Base-by-base conservation (phyloP, 805 yeast species). In the Yamadazyma sp. region DNA sequence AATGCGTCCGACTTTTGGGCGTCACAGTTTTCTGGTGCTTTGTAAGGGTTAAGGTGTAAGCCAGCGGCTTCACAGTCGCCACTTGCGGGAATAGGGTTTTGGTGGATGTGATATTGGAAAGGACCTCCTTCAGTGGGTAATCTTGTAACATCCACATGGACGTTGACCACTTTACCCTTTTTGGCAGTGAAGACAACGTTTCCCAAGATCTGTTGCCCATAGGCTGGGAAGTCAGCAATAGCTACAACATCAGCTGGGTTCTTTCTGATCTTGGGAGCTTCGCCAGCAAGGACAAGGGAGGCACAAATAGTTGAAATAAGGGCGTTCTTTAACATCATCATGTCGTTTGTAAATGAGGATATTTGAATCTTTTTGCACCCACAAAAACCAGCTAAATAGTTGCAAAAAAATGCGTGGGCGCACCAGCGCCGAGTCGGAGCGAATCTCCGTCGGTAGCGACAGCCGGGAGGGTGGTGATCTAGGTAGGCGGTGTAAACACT, bases 111-210 rank as follows among this genome's bases (percentile, higher is more conserved):
- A 56, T 82, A 83, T 23, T 66, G 60, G 58, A 82, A 84, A 3
- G 86, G 82, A 9, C 89, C 89, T 15, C 81, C 82, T 29, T 64
- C 64, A 35, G 67, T 64, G 20, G 89, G 90, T 48, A 83, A 71
- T 3, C 85, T 85, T 15, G 86, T 77, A 50, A 81, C 65, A 55
- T 82, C 87, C 40, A 84, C 76, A 49, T 79, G 81, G 34, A 84
- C 89, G 46, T 77, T 71, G 14, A 82, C 81, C 2, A 72, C 61
- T 38, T 79, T 78, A 41, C 82, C 78, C 34, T 71, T 60, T n/a
- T 80, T 71, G 24, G 77, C 71, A 40, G 62, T 52, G 60, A 82
- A 77, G 53, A 77, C 77, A 54, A 82, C 60, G 46, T 73, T 62
- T 49, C 87, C 85, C 47, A 60, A 53, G 39, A 74, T 62, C 9